Percentiles rank a stretch among this genome's conserved stretches.
Conservation (phyloP, 768 basidiomycete species). For the Leccinum ochraceum region DNA sequence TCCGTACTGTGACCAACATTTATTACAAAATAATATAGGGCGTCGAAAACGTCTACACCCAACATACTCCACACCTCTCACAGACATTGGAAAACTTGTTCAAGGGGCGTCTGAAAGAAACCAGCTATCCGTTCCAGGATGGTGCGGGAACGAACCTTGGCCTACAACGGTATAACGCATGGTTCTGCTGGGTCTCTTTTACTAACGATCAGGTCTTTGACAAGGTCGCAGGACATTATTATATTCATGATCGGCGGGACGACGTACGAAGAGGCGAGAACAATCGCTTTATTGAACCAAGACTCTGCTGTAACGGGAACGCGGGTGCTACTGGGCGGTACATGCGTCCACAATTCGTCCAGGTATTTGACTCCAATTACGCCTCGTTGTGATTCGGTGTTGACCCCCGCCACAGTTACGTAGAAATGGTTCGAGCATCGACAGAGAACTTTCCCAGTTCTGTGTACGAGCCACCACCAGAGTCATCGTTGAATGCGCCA, state of each 20-base stretch:
- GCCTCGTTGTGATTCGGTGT: neutral
- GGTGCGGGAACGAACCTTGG: slow-evolving; percentile 67
- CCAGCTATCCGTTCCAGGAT: slow-evolving; percentile 87
- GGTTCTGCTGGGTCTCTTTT: neutral
- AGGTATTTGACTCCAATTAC: slow-evolving; percentile 51
- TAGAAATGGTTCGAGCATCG: slow-evolving; percentile 85
- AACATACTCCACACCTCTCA: slow-evolving; percentile 90
- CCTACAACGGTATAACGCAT: slow-evolving; percentile 59
- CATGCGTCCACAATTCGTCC: slow-evolving; percentile 92
- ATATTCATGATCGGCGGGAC: slow-evolving; percentile 96
- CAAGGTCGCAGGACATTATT: slow-evolving; percentile 92
- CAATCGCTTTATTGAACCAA: slow-evolving; percentile 84
- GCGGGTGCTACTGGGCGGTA: slow-evolving; percentile 87
- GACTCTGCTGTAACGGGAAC: slow-evolving; percentile 66
- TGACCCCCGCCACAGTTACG: slow-evolving; percentile 53
- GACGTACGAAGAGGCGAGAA: slow-evolving; percentile 92
- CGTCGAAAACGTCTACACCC: slow-evolving; percentile 98
- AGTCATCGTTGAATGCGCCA: slow-evolving; percentile 70
- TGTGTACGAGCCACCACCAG: slow-evolving; percentile 75
- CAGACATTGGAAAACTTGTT: slow-evolving; percentile 90
- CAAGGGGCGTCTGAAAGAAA: slow-evolving; percentile 82
- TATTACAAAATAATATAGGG: slow-evolving; percentile 52
- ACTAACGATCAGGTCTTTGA: slow-evolving; percentile 1
- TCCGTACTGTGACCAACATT: neutral
- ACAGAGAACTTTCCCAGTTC: slow-evolving; percentile 60